Evolutionary conservation across 345 rosid genomes (phyloP).

Genomic region (Populus nigra): DNA sequence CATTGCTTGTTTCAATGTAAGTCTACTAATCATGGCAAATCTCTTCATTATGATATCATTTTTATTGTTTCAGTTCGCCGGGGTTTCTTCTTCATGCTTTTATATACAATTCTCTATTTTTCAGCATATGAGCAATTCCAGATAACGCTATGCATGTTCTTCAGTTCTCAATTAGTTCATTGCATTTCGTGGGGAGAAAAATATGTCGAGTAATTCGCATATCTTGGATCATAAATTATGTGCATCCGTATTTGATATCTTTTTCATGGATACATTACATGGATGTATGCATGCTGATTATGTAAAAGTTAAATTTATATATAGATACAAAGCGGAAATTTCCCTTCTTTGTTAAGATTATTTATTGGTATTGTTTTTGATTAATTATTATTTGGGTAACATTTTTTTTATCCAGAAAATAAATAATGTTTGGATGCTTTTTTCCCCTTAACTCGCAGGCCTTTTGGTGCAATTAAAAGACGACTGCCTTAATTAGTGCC

Average conservation of each 20-base stretch:
- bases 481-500: too few species aligned
- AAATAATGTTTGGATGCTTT: too few species aligned
- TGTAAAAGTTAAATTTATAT: too few species aligned
- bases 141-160: neutral
- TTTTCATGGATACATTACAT: too few species aligned
- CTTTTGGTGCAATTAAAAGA: too few species aligned
- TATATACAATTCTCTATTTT: neutral
- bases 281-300: too few species aligned
- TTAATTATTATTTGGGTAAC: too few species aligned
- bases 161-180: neutral
- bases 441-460: too few species aligned
- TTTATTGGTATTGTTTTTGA: too few species aligned
- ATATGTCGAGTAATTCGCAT: neutral
- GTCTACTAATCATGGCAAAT: neutral
- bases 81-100: neutral
- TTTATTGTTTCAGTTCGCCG: neutral
- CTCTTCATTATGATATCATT: neutral
- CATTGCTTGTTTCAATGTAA: conserved; percentile 19
- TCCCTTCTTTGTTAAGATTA: too few species aligned
- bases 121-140: neutral
- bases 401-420: too few species aligned
- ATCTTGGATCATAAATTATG: neutral
- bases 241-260: neutral
- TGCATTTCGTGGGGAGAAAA: neutral
- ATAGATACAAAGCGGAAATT: too few species aligned